Percentiles rank a stretch among this genome's conserved stretches.
Evolutionary conservation across 768 basidiomycete genomes (phyloP).

Genomic region (Pseudohyphozyma bogoriensis): DNA sequence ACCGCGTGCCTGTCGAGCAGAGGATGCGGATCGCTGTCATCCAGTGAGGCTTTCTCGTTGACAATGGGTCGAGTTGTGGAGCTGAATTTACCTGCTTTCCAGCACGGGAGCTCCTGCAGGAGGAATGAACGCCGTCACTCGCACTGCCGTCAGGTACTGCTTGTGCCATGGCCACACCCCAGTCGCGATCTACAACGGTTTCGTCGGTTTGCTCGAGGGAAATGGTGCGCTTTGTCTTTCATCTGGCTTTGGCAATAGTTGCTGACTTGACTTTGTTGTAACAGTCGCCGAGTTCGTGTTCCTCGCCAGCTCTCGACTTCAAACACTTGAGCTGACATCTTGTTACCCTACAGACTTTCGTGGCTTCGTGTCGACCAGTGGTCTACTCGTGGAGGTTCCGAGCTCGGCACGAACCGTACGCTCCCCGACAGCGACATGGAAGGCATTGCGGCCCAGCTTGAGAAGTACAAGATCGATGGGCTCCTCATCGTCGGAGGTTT

Average conservation of each 20-base stretch:
- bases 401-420: constrained; percentile 89
- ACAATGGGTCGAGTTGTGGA: background rate
- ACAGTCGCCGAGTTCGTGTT: constrained; percentile 63
- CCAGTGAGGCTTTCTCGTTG: constrained; percentile 32
- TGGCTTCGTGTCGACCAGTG: constrained; percentile 97
- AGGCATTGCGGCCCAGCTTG: constrained; percentile 80
- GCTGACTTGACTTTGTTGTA: too few relatives aligned
- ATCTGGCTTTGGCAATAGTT: too few relatives aligned
- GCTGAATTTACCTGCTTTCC: background rate
- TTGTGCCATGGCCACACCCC: constrained; percentile 70
- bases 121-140: constrained; percentile 97
- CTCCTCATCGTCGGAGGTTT: constrained; percentile 90
- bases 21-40: constrained; percentile 43
- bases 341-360: too few relatives aligned
- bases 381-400: constrained; percentile 92
- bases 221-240: too few relatives aligned
- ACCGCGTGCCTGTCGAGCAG: constrained; percentile 46
- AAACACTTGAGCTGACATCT: background rate
- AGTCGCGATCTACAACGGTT: constrained; percentile 90
- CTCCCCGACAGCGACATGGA: constrained; percentile 80
- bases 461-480: constrained; percentile 65
- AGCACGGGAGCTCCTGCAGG: constrained; percentile 96
- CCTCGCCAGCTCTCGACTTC: background rate
- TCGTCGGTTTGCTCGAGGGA: constrained; percentile 86
- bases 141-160: constrained; percentile 90